Percentiles rank a stretch among this genome's conserved stretches.
phyloP scores from a whole-genome alignment of 768 basidiomycete genomes.

The Trametes punicea region DNA sequence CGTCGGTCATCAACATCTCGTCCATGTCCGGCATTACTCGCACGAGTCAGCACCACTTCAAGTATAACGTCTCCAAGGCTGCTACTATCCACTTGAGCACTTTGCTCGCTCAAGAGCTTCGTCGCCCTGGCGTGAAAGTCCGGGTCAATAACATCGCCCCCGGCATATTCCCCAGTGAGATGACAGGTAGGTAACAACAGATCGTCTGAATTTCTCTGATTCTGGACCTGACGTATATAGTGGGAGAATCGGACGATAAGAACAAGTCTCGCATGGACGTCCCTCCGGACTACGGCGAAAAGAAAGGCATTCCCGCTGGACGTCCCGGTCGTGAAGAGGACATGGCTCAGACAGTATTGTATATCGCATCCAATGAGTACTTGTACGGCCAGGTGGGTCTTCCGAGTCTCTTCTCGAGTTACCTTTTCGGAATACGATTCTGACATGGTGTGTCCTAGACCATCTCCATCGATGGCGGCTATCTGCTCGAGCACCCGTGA shows the following conservation, averaged over 20 bases:
- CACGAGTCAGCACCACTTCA: slow-evolving; percentile 41
- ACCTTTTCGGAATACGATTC: neutral
- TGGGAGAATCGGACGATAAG: slow-evolving; percentile 28
- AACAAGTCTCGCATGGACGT: slow-evolving; percentile 34
- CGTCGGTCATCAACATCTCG: slow-evolving; percentile 40
- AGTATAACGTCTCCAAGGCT: slow-evolving; percentile 43
- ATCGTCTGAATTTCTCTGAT: neutral
- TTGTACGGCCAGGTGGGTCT: slow-evolving; percentile 34
- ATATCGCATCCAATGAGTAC: slow-evolving; percentile 33
- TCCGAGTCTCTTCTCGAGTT: neutral
- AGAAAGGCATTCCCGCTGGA: slow-evolving; percentile 35
- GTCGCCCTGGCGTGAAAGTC: slow-evolving; percentile 29
- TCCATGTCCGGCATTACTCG: slow-evolving; percentile 41
- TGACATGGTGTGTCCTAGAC: slow-evolving; percentile 10
- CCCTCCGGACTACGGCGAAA: slow-evolving; percentile 29
- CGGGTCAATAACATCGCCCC: slow-evolving; percentile 37
- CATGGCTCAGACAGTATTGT: slow-evolving; percentile 34
- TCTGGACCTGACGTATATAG: slow-evolving; percentile 8
- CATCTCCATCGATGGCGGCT: slow-evolving; percentile 28
- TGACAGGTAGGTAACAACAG: slow-evolving; percentile 27
- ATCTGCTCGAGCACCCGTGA: slow-evolving; percentile 30
- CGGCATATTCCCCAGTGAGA: slow-evolving; percentile 37
- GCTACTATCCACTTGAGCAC: slow-evolving; percentile 35
- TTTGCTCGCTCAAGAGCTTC: slow-evolving; percentile 36
- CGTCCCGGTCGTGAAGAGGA: slow-evolving; percentile 35